These are phyloP conservation scores for Glycyrrhiza uralensis DNA, from an alignment of 306 rosid genomes.

Conservation along the genomic window DNA sequence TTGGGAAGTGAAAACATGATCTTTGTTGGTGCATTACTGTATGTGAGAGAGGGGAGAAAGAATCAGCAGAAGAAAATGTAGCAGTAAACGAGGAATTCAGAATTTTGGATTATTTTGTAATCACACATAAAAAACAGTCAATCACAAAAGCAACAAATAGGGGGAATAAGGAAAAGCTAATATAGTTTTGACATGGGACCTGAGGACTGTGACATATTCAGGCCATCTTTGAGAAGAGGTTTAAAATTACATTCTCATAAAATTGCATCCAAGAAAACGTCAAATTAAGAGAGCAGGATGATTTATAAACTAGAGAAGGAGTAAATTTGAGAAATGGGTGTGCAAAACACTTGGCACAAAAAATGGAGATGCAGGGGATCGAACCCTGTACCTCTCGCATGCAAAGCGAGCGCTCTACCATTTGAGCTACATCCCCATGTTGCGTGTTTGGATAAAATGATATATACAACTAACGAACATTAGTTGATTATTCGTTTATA, in stretches of 20 bases:
- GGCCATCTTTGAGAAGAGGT: neutral
- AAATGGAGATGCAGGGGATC: slow-evolving; percentile 45
- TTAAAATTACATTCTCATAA: neutral
- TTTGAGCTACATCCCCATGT: slow-evolving; percentile 40
- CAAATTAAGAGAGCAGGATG: no score
- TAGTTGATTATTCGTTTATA: no score
- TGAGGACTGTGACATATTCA: neutral
- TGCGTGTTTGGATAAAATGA: no score
- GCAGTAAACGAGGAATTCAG: no score
- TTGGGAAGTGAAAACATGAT: no score
- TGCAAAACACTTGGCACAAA: no score
- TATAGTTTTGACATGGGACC: neutral
- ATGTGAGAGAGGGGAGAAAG: no score
- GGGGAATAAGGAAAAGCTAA: neutral
- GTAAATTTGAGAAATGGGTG: neutral
- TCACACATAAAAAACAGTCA: no score
- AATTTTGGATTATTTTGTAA: no score
- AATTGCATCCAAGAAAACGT: no score
- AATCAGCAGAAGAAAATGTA: neutral
- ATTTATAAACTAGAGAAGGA: neutral
- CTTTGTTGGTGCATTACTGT: no score
- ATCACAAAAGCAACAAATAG: neutral
- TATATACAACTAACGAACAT: no score
- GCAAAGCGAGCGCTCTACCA: slow-evolving; percentile 14
- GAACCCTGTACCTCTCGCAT: slow-evolving; percentile 35